Evolutionary conservation across 345 rosid species (phyloP).

Genomic region (Brassica juncea): DNA sequence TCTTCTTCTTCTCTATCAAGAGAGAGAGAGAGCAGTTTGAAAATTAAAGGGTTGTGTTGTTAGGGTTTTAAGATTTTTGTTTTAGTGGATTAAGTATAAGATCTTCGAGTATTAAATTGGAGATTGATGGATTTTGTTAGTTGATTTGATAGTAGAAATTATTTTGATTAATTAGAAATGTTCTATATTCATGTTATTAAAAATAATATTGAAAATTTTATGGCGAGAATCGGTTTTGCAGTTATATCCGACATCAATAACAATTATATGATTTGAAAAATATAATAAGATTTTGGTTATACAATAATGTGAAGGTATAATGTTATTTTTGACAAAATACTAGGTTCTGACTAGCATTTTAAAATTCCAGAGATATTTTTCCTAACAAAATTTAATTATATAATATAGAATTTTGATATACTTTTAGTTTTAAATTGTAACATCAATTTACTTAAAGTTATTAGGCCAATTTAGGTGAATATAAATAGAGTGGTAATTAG

Average conservation of each 20-base stretch:
- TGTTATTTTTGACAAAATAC: too few relatives aligned
- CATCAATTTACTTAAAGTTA: too few relatives aligned
- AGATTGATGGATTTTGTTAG: not conserved
- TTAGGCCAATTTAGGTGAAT: not conserved
- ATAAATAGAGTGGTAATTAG: not conserved
- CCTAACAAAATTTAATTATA: too few relatives aligned
- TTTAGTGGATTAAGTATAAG: constrained; percentile 3
- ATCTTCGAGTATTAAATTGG: not conserved
- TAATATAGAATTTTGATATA: too few relatives aligned
- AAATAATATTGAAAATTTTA: not conserved
- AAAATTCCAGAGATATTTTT: too few relatives aligned
- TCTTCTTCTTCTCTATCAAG: constrained; percentile 17
- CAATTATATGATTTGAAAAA: too few relatives aligned
- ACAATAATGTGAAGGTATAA: too few relatives aligned
- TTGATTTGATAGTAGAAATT: not conserved
- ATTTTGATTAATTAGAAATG: not conserved
- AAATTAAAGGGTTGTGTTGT: not conserved
- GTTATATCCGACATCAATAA: too few relatives aligned
- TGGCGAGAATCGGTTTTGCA: not conserved
- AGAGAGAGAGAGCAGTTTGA: constrained; percentile 17
- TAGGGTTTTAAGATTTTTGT: constrained; percentile 32
- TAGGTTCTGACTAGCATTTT: too few relatives aligned
- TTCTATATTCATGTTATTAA: not conserved
- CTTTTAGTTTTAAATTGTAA: too few relatives aligned
- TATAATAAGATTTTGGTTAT: not conserved